These are phyloP conservation scores for Lyophyllum semitale DNA, from an alignment of 768 basidiomycete species.

Conservation along the genomic window DNA sequence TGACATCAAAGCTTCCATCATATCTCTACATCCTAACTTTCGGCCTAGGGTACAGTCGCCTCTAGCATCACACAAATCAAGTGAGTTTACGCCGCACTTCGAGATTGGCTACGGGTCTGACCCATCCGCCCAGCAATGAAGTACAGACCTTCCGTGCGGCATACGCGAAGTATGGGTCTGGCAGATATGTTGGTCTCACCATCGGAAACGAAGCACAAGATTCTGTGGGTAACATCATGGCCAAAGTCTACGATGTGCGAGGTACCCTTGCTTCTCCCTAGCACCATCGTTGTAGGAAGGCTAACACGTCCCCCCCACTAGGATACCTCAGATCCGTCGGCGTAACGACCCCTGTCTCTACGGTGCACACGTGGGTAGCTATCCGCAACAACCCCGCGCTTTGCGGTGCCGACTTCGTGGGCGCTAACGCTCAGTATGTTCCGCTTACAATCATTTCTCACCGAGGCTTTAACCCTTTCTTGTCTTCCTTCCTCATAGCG, in stretches of 20 bases:
- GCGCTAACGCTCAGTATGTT: slow-evolving; percentile 40
- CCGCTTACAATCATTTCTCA: not conserved
- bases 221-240: slow-evolving; percentile 31
- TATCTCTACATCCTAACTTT: not conserved
- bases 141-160: slow-evolving; percentile 35
- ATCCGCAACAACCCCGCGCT: slow-evolving; percentile 33
- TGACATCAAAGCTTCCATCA: not conserved
- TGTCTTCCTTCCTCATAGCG: slow-evolving; percentile 20
- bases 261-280: slow-evolving; percentile 16
- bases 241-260: slow-evolving; percentile 35
- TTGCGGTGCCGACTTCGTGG: slow-evolving; percentile 38
- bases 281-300: not conserved
- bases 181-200: slow-evolving; percentile 34
- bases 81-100: slow-evolving; percentile 19
- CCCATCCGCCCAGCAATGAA: slow-evolving; percentile 27
- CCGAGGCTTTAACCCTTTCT: not conserved
- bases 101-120: not conserved
- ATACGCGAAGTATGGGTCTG: slow-evolving; percentile 30
- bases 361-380: slow-evolving; percentile 38
- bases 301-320: slow-evolving; percentile 10
- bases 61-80: slow-evolving; percentile 25
- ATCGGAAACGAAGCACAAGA: slow-evolving; percentile 42
- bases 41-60: slow-evolving; percentile 31
- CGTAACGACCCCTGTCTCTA: slow-evolving; percentile 35
- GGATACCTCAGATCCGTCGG: slow-evolving; percentile 34